phyloP scores from a whole-genome alignment of 2,329 filamentous ascomycete species.

The Elsinoe fawcettii region DNA sequence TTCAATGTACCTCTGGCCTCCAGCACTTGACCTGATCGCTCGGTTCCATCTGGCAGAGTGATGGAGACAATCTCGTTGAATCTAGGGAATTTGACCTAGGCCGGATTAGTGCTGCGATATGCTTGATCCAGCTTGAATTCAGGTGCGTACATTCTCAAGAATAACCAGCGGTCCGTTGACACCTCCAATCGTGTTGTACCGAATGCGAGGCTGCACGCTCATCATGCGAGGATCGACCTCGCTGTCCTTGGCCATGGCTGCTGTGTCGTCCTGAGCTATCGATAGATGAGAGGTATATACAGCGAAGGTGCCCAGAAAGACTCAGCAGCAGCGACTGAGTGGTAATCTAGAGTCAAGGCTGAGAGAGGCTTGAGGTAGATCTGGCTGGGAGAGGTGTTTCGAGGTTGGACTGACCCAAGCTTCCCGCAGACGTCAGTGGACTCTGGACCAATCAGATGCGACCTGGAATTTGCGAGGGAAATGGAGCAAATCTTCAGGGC shows the following conservation, averaged over 20 bases:
- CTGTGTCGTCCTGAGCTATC: constrained; percentile 4
- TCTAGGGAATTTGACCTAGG: constrained; percentile 87
- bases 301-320: not conserved
- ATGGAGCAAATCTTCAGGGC: constrained; percentile 1
- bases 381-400: constrained; percentile 9
- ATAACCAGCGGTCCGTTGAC: constrained; percentile 98
- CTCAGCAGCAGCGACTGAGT: constrained; percentile 18
- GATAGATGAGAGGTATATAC: not conserved
- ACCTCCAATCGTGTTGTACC: constrained; percentile 97
- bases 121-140: not conserved
- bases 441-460: not conserved
- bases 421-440: constrained; percentile 12
- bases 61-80: constrained; percentile 98
- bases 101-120: constrained; percentile 22
- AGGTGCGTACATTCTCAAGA: constrained; percentile 73
- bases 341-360: constrained; percentile 22
- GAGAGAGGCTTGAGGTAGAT: constrained; percentile 13
- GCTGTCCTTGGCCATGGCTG: constrained; percentile 28
- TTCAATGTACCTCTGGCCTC: constrained; percentile 76
- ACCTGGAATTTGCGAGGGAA: not conserved
- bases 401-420: constrained; percentile 12
- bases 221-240: constrained; percentile 44
- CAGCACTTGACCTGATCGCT: constrained; percentile 89
- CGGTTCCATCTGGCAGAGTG: constrained; percentile 89
- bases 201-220: constrained; percentile 61